Conservation (phyloP, 805 yeast species). For the Starmera caribaea region DNA sequence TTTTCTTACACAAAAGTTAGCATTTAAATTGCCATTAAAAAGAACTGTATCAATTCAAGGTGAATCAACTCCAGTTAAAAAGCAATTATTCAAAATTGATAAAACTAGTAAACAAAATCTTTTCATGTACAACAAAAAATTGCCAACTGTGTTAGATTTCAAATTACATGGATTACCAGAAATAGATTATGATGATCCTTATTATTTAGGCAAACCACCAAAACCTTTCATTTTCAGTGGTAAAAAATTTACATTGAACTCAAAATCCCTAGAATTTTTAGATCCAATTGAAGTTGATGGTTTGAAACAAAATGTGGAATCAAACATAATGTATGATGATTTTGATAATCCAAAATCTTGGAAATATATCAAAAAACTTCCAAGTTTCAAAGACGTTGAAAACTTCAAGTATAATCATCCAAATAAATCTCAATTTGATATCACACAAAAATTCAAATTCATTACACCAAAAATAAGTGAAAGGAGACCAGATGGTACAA, state of each 20-base stretch:
- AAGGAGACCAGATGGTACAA: constrained; percentile 30
- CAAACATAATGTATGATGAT: background rate
- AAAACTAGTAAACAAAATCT: background rate
- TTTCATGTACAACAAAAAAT: constrained; percentile 4
- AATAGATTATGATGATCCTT: constrained; percentile 53
- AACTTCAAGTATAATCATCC: constrained; percentile 2
- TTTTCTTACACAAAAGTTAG: background rate
- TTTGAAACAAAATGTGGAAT: constrained; percentile 2
- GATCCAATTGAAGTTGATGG: constrained; percentile 18
- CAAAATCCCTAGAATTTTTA: constrained; percentile 26
- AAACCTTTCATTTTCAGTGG: constrained; percentile 62
- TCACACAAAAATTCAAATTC: constrained; percentile 31
- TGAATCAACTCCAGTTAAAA: too few relatives aligned
- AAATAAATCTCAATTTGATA: constrained; percentile 42
- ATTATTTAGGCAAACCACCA: constrained; percentile 40
- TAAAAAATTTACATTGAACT: constrained; percentile 40
- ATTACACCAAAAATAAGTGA: constrained; percentile 22
- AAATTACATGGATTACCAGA: constrained; percentile 38
- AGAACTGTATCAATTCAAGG: background rate
- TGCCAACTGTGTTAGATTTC: constrained; percentile 26
- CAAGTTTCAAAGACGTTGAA: constrained; percentile 30
- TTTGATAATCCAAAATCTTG: constrained; percentile 18
- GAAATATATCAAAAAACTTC: constrained; percentile 42
- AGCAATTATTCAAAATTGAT: background rate
- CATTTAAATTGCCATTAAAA: background rate